These are phyloP conservation scores for Cryptosporidium tyzzeri DNA, from an alignment of 169 alveolate genomes.

Conservation along the genomic window DNA sequence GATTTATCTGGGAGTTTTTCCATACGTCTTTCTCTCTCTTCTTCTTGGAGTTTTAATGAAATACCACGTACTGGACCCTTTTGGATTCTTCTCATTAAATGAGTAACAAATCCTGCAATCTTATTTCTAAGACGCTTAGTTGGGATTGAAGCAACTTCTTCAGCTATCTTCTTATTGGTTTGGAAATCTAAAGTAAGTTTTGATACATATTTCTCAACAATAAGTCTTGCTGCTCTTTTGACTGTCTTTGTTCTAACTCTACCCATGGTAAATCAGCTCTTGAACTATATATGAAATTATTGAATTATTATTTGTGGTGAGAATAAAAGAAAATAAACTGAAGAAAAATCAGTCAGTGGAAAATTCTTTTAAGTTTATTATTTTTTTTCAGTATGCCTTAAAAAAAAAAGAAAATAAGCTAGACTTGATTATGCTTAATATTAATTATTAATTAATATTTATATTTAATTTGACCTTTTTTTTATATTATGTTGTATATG, in stretches of 20 bases:
- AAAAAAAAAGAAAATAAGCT: neutral
- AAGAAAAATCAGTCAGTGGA: neutral
- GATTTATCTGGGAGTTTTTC: slow-evolving; percentile 96
- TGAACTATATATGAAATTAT: neutral
- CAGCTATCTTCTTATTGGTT: slow-evolving; percentile 98
- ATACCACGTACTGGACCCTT: slow-evolving; percentile 99
- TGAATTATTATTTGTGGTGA: neutral
- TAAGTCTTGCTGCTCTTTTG: slow-evolving; percentile 98
- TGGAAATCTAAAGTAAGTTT: slow-evolving; percentile 98
- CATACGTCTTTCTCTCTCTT: slow-evolving; percentile 98
- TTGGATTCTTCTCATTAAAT: slow-evolving; percentile 94
- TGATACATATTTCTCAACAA: slow-evolving; percentile 98
- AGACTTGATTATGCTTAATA: neutral
- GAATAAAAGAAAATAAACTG: slow-evolving; percentile 14
- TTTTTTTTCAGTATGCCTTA: neutral
- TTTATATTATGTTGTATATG: neutral
- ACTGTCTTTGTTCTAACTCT: slow-evolving; percentile 99
- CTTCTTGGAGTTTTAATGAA: slow-evolving; percentile 99
- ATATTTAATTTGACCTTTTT: slow-evolving; percentile 3
- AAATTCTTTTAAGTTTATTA: neutral
- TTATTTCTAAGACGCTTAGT: slow-evolving; percentile 97
- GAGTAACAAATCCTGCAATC: slow-evolving; percentile 98
- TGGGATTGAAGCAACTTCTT: slow-evolving; percentile 98
- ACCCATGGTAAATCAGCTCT: slow-evolving; percentile 88
- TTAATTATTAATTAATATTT: neutral